Conservation (phyloP, 768 basidiomycete genomes). For the Amanita rubescens region DNA sequence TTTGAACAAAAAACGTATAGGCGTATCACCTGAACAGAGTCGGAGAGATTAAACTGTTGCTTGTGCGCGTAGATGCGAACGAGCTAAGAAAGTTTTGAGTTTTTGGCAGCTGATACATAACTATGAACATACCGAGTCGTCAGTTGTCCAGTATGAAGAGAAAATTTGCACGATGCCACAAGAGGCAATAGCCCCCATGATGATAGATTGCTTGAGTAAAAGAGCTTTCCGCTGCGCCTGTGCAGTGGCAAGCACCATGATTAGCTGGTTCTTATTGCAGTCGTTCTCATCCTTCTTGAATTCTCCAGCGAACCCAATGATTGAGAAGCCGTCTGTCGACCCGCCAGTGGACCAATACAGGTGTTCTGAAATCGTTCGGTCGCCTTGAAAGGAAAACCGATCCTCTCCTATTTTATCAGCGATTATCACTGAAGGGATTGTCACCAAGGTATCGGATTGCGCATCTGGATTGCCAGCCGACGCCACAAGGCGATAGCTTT, state of each 20-base stretch:
- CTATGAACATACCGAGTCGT: not conserved
- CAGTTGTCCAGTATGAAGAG: not conserved
- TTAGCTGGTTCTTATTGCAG: slow-evolving; percentile 7
- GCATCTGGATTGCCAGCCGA: slow-evolving; percentile 6
- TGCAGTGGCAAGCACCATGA: not conserved
- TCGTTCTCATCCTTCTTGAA: slow-evolving; percentile 7
- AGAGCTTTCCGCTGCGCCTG: slow-evolving; percentile 10
- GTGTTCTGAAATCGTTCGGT: not conserved
- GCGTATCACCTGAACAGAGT: slow-evolving; percentile 8
- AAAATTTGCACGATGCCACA: no score
- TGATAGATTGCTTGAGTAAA: slow-evolving; percentile 7
- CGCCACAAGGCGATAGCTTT: not conserved
- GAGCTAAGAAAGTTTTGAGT: not conserved
- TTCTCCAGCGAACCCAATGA: slow-evolving; percentile 7
- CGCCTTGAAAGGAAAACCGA: not conserved
- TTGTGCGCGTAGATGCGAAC: not conserved
- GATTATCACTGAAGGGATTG: slow-evolving; percentile 2
- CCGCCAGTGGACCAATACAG: slow-evolving; percentile 5
- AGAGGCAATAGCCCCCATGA: slow-evolving; percentile 4
- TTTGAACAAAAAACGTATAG: not conserved
- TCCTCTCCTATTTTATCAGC: not conserved
- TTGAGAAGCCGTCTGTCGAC: slow-evolving; percentile 5
- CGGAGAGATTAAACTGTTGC: no score
- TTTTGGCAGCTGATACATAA: not conserved
- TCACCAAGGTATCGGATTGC: slow-evolving; percentile 5